Conservation (phyloP, 2,329 filamentous ascomycete species). For the Colletotrichum somersetense region DNA sequence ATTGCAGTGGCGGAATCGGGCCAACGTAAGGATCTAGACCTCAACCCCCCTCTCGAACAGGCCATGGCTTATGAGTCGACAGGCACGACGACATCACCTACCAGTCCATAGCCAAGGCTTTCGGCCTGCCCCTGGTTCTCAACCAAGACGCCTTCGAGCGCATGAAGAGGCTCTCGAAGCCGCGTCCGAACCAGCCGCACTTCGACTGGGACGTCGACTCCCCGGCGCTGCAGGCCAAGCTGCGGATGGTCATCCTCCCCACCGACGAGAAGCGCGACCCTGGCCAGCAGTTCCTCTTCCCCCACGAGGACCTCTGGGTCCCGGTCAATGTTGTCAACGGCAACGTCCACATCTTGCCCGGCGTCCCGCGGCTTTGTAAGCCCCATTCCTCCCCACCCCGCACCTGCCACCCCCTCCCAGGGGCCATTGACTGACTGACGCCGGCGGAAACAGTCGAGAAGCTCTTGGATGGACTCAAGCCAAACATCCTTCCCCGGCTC, state of each 20-base stretch:
- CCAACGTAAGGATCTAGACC: constrained; percentile 76
- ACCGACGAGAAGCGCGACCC: constrained; percentile 75
- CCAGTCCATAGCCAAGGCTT: constrained; percentile 91
- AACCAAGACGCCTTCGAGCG: constrained; percentile 82
- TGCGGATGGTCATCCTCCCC: constrained; percentile 92
- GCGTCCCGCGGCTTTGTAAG: constrained; percentile 84
- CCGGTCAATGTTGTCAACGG: constrained; percentile 90
- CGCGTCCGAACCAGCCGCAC: constrained; percentile 77
- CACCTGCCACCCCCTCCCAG: not conserved
- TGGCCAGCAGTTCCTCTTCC: constrained; percentile 82
- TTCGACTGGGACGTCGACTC: constrained; percentile 91
- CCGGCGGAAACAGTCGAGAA: constrained; percentile 68
- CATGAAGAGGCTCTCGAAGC: constrained; percentile 86
- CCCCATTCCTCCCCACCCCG: constrained; percentile 3
- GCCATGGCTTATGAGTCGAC: constrained; percentile 23
- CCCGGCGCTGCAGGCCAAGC: constrained; percentile 81
- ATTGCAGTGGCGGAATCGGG: constrained; percentile 84
- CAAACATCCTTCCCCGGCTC: constrained; percentile 76
- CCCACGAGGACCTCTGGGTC: constrained; percentile 88
- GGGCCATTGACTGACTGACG: constrained; percentile 33
- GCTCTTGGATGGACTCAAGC: constrained; percentile 82
- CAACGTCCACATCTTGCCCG: constrained; percentile 93
- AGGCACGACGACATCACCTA: constrained; percentile 99
- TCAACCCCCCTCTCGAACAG: not conserved
- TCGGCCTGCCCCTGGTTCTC: constrained; percentile 79